These are phyloP conservation scores for Aspergillus bridgeri DNA, from an alignment of 495 filamentous ascomycete genomes.

Conservation along the genomic window DNA sequence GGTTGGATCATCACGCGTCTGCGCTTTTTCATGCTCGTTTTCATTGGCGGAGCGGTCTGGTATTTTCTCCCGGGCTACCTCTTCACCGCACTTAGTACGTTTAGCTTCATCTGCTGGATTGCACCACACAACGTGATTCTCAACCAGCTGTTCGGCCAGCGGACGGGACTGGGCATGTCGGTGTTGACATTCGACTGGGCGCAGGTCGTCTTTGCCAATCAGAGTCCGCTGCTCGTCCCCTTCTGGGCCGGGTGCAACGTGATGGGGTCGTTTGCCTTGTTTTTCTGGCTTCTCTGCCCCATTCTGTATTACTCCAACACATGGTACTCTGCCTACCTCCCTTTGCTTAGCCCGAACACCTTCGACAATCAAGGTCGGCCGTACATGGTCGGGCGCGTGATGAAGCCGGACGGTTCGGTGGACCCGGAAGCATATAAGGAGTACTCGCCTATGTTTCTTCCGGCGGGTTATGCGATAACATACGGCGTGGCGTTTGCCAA, in stretches of 20 bases:
- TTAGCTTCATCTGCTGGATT: slow-evolving; percentile 90
- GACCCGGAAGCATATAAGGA: slow-evolving; percentile 37
- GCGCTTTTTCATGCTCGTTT: slow-evolving; percentile 77
- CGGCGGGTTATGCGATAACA: slow-evolving; percentile 46
- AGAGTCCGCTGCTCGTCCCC: slow-evolving; percentile 79
- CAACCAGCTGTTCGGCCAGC: slow-evolving; percentile 67
- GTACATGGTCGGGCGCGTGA: slow-evolving; percentile 44
- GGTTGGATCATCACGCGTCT: slow-evolving; percentile 80
- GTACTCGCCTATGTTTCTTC: slow-evolving; percentile 49
- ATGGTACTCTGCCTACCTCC: slow-evolving; percentile 57
- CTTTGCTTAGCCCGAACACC: slow-evolving; percentile 44
- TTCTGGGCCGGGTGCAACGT: slow-evolving; percentile 94
- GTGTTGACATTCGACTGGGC: slow-evolving; percentile 92
- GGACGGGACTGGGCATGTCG: slow-evolving; percentile 71
- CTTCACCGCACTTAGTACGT: slow-evolving; percentile 83
- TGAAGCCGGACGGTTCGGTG: slow-evolving; percentile 38
- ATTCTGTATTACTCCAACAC: slow-evolving; percentile 67
- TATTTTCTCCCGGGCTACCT: slow-evolving; percentile 86
- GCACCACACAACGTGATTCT: slow-evolving; percentile 67
- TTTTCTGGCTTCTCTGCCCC: slow-evolving; percentile 88
- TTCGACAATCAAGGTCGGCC: slow-evolving; percentile 43
- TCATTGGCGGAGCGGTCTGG: slow-evolving; percentile 61
- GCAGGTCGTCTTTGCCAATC: slow-evolving; percentile 82
- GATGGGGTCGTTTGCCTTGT: slow-evolving; percentile 74
- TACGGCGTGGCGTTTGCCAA: slow-evolving; percentile 73